A percentile compares a stretch with the other conserved stretches of the same genome.
Conservation (phyloP, 2,329 filamentous ascomycete genomes). For the Nothophaeocryptopus gaeumannii region DNA sequence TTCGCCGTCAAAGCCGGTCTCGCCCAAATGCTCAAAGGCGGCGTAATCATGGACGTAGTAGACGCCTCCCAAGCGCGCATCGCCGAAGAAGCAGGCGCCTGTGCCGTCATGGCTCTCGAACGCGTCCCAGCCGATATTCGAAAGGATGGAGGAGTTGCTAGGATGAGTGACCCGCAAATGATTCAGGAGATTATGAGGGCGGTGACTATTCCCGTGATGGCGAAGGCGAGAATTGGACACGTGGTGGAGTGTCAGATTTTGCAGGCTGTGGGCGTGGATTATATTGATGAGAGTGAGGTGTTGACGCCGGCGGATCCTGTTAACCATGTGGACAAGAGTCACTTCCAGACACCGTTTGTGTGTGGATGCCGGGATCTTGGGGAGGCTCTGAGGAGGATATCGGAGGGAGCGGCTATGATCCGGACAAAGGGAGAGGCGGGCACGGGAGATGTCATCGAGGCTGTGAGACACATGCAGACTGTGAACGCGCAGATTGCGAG, state of each 20-base stretch:
- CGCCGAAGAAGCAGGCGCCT: conserved; percentile 92
- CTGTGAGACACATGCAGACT: conserved; percentile 91
- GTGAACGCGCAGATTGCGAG: conserved; percentile 78
- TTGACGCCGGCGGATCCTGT: conserved; percentile 88
- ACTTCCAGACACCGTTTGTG: conserved; percentile 84
- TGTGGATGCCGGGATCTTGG: conserved; percentile 94
- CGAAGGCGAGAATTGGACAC: conserved; percentile 95
- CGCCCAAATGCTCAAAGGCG: conserved; percentile 97
- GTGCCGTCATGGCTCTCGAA: conserved; percentile 97
- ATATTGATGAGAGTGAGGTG: conserved; percentile 97
- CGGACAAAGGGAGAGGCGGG: conserved; percentile 97
- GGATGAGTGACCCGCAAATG: conserved; percentile 93
- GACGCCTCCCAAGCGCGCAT: conserved; percentile 89
- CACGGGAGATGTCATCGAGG: conserved; percentile 94
- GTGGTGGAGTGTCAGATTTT: conserved; percentile 98
- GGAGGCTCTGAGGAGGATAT: conserved; percentile 85
- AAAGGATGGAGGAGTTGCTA: conserved; percentile 83
- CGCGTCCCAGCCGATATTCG: conserved; percentile 96
- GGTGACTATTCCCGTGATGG: conserved; percentile 98
- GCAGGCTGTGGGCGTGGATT: conserved; percentile 90
- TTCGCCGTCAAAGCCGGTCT: conserved; percentile 93
- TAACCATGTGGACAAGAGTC: conserved; percentile 87
- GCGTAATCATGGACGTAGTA: conserved; percentile 99
- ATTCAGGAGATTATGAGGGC: conserved; percentile 93
- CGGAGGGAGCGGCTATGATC: conserved; percentile 97